A percentile compares a stretch with the other conserved stretches of the same genome.
These are phyloP conservation scores for Fusarium brachygibbosum DNA, from an alignment of 2,329 filamentous ascomycete genomes.

Conservation along the genomic window DNA sequence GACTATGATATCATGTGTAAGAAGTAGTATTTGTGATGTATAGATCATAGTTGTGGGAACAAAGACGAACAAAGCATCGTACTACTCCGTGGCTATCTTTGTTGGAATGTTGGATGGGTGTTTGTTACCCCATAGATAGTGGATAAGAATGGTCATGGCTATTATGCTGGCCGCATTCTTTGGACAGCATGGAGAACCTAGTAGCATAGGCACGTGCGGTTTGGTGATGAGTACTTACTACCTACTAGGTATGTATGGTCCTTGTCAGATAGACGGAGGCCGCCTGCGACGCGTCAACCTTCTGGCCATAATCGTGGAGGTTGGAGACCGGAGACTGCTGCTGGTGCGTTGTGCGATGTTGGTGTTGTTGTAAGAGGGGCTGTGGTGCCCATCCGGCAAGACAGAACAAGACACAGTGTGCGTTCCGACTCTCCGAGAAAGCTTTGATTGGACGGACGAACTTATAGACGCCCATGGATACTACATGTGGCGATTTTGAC, in stretches of 20 bases:
- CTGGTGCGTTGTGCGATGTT: slow-evolving; percentile 27
- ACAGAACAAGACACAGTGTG: slow-evolving; percentile 28
- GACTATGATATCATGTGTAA: slow-evolving; percentile 1
- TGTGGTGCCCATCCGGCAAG: slow-evolving; percentile 20
- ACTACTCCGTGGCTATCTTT: neutral
- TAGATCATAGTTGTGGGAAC: neutral
- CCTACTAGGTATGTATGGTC: neutral
- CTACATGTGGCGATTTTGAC: slow-evolving; percentile 14
- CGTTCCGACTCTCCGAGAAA: neutral
- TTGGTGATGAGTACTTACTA: neutral
- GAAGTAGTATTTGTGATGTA: neutral
- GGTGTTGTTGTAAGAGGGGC: slow-evolving; percentile 34
- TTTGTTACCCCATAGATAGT: slow-evolving; percentile 1
- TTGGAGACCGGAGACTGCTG: slow-evolving; percentile 15
- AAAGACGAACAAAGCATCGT: neutral
- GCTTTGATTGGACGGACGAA: slow-evolving; percentile 20
- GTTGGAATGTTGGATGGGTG: neutral
- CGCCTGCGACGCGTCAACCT: slow-evolving; percentile 24
- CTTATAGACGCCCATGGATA: neutral
- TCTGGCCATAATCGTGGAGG: slow-evolving; percentile 21
- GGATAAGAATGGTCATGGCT: neutral
- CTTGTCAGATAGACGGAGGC: slow-evolving; percentile 23
- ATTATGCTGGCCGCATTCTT: neutral
- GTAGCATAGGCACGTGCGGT: neutral
- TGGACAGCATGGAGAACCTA: neutral